Base-by-base conservation (phyloP, 495 filamentous ascomycete species). In the Amphirosellinia nigrospora region DNA sequence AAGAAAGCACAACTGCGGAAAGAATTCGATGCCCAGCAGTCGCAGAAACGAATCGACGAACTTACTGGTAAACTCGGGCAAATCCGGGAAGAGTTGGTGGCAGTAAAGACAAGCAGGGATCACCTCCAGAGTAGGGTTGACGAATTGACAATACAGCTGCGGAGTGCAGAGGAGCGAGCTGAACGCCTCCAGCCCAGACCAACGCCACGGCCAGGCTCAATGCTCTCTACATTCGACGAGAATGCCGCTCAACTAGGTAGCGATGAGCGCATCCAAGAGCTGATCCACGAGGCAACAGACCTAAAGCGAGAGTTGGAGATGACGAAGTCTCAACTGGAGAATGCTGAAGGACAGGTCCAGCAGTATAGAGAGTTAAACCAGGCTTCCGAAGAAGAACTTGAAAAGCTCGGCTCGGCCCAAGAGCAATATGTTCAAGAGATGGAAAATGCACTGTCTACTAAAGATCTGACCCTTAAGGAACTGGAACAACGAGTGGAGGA, bases 361-460 rank as follows among this genome's bases (percentile, higher is more conserved):
- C 90, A 92, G 71, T 97, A 96, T 83, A 94, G 92, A 74, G 86
- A 88, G n/a, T 94, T 98, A 75, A 93, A 92, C 72, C 92, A 94
- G 74, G 85, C 88, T 19, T 89, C 92, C n/a, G 95, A 99, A 75
- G 94, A 98, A 60, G 93, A 94, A 59, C 83, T 98, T 34, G 86
- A 92, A 36, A 92, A 87, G 59, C 83, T 94, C 48, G 91, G 91
- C 58, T 92, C 93, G 7, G 90, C 92, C 0, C 89, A 95, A 55
- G 94, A 96, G n/a, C 86, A 92, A 74, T 97, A 93, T 74, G 90
- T 89, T 15, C 88, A 93, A 73, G 93, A 97, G 66, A 93, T 92
- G 79, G 94, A 98, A 71, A 81, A 81, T 41, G 79, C 89, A 9
- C 79, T 95, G 21, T 83, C 87, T 39, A 87, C 93, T 71, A 97